Conservation (phyloP, 441 rosid species). For the California macrophylla region DNA sequence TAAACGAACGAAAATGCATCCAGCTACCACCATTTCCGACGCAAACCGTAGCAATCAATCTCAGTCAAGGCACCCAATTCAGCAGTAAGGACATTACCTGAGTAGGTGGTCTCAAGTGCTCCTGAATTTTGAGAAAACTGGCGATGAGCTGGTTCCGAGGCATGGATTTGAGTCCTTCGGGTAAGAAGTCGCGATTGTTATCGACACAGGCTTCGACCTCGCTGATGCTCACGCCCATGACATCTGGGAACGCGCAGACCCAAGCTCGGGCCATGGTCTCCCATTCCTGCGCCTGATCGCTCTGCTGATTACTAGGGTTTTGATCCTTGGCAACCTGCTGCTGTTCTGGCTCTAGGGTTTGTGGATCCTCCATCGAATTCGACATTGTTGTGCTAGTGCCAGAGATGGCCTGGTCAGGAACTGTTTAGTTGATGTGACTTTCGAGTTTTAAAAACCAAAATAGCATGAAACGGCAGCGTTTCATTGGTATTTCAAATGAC, state of each 20-base stretch:
- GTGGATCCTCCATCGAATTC: conserved; percentile 18
- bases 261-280: conserved; percentile 75
- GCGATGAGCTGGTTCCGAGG: conserved; percentile 67
- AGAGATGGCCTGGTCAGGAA: neutral
- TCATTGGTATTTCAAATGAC: too few species aligned
- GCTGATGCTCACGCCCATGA: conserved; percentile 42
- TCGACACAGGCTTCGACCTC: conserved; percentile 77
- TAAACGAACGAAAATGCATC: too few species aligned
- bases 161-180: conserved; percentile 69
- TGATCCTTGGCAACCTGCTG: conserved; percentile 14
- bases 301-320: conserved; percentile 23
- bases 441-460: neutral
- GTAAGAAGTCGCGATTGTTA: conserved; percentile 48
- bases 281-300: conserved; percentile 68
- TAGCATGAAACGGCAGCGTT: neutral
- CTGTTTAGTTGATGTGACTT: neutral
- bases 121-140: conserved; percentile 71
- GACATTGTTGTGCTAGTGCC: conserved; percentile 25
- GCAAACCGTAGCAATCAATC: too few species aligned
- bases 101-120: conserved; percentile 49
- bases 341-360: conserved; percentile 34
- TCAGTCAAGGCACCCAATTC: neutral
- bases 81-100: conserved; percentile 21
- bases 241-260: conserved; percentile 69
- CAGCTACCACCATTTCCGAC: too few species aligned